Evolutionary conservation across 331 rosid species (phyloP).

Genomic region (Pyrus hybrid): DNA sequence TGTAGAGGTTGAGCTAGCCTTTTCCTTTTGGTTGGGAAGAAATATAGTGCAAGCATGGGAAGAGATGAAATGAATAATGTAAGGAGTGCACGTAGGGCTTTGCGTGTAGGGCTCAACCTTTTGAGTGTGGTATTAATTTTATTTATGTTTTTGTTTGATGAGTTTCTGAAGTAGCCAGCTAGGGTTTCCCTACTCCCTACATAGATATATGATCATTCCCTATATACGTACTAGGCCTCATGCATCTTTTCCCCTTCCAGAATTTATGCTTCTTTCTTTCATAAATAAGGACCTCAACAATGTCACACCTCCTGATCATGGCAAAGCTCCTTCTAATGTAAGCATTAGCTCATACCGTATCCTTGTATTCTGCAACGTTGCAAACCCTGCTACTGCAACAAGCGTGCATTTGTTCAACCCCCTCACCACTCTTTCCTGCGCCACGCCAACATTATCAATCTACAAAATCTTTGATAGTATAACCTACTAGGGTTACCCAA

Average conservation of each 20-base stretch:
- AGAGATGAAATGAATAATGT: slow-evolving; percentile 33
- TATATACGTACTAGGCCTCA: slow-evolving; percentile 26
- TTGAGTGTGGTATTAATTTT: slow-evolving; percentile 39
- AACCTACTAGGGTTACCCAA: neutral
- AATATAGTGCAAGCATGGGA: slow-evolving; percentile 7
- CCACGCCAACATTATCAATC: neutral
- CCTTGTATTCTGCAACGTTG: neutral
- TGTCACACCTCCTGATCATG: slow-evolving; percentile 14
- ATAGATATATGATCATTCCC: slow-evolving; percentile 57
- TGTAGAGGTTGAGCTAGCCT: neutral
- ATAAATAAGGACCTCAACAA: slow-evolving; percentile 13
- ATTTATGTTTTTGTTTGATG: neutral
- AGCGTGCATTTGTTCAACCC: neutral
- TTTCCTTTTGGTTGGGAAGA: neutral
- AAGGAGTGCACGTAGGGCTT: slow-evolving; percentile 62
- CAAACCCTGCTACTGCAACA: neutral
- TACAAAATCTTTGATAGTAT: too few species aligned
- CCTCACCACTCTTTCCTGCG: neutral
- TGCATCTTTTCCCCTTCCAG: slow-evolving; percentile 21
- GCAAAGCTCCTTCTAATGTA: neutral
- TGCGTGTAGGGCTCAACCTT: slow-evolving; percentile 72
- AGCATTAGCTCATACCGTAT: neutral
- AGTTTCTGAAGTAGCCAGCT: neutral
- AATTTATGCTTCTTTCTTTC: slow-evolving; percentile 30
- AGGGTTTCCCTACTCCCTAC: neutral